Percentiles rank a stretch among this genome's conserved stretches.
These are phyloP conservation scores for Phytophthora sp. DNA, from an alignment of 352 stramenopile genomes.

Conservation along the genomic window DNA sequence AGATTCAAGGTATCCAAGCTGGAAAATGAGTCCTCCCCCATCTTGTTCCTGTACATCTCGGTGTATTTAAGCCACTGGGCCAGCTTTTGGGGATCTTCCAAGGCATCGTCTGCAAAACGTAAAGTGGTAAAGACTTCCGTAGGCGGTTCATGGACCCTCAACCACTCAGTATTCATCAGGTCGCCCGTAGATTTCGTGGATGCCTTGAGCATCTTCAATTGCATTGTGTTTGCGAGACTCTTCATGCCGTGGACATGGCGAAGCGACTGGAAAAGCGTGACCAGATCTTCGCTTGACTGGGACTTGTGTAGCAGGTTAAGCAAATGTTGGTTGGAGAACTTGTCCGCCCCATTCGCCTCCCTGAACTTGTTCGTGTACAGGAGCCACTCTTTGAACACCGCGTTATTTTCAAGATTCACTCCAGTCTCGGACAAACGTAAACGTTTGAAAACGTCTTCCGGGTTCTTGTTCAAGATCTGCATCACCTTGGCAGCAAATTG, in stretches of 20 bases:
- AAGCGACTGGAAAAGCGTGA: background rate
- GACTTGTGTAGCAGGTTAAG: background rate
- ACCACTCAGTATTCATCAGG: background rate
- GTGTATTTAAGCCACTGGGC: background rate
- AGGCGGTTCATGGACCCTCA: background rate
- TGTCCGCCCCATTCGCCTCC: background rate
- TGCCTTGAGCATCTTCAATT: background rate
- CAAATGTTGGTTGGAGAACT: background rate
- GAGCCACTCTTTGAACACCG: background rate
- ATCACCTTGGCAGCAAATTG: background rate
- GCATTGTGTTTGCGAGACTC: background rate
- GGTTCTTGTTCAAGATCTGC: background rate
- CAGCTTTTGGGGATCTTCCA: background rate
- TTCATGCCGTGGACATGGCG: background rate
- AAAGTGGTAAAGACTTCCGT: slow-evolving; percentile 3
- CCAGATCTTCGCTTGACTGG: background rate
- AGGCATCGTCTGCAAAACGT: background rate
- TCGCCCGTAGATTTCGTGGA: background rate
- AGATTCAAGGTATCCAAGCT: background rate
- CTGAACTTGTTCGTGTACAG: slow-evolving; percentile 6
- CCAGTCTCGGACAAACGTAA: background rate
- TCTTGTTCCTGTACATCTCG: background rate
- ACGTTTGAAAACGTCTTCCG: background rate
- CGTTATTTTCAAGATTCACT: background rate
- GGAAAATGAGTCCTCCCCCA: background rate